These are phyloP conservation scores for Ceratocystis eucalypticola DNA, from an alignment of 2,329 filamentous ascomycete species.

Conservation along the genomic window DNA sequence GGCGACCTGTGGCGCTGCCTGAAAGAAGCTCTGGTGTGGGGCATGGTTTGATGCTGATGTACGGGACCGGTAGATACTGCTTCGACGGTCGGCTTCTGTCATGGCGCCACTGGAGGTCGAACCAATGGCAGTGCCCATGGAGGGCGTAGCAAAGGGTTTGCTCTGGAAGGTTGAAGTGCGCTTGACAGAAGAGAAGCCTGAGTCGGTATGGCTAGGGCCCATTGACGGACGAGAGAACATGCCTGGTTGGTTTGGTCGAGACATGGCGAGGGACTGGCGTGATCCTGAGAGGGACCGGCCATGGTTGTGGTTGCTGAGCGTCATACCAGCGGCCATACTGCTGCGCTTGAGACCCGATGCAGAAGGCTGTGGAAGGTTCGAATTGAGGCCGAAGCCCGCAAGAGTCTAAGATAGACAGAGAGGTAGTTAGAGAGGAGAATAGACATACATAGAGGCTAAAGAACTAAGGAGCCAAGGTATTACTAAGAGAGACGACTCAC, in stretches of 20 bases:
- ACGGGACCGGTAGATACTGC: conserved; percentile 66
- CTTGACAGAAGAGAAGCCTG: conserved; percentile 71
- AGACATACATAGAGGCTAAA: neutral
- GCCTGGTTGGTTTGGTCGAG: conserved; percentile 64
- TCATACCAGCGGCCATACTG: conserved; percentile 57
- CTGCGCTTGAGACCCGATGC: conserved; percentile 86
- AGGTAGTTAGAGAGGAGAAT: neutral
- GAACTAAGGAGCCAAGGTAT: neutral
- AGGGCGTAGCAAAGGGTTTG: conserved; percentile 54
- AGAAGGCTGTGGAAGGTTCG: conserved; percentile 74
- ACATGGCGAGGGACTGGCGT: conserved; percentile 72
- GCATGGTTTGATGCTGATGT: conserved; percentile 54
- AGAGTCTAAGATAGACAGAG: conserved; percentile 49
- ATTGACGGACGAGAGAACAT: conserved; percentile 76
- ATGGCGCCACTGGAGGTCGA: conserved; percentile 21
- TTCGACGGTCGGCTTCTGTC: conserved; percentile 49
- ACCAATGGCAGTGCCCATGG: conserved; percentile 25
- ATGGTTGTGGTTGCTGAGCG: conserved; percentile 53
- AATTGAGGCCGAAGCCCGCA: conserved; percentile 68
- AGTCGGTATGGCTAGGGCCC: conserved; percentile 63
- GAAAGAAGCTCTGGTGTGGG: conserved; percentile 86
- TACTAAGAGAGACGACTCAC: conserved; percentile 36
- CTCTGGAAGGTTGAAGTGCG: conserved; percentile 67
- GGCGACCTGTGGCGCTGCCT: conserved; percentile 66
- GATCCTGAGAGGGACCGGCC: conserved; percentile 62